Conservation (phyloP, 139 green algal genomes). For the Raphidocelis subcapitata region DNA sequence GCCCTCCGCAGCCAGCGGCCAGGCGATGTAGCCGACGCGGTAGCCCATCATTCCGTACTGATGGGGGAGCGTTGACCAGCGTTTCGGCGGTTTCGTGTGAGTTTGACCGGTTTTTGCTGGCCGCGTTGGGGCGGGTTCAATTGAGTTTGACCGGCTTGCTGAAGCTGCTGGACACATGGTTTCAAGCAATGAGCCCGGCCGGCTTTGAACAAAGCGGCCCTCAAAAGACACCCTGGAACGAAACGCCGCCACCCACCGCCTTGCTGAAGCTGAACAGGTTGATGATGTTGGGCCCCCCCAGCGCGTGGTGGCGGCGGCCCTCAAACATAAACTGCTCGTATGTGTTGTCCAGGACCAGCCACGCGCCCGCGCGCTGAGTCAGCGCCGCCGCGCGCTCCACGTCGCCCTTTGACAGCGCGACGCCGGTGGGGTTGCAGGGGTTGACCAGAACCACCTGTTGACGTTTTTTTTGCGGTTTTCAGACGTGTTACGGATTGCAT, state of each 20-base stretch:
- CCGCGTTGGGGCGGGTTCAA: too few relatives aligned
- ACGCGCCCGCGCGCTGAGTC: conserved; percentile 58
- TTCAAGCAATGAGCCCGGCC: too few relatives aligned
- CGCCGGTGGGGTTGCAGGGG: conserved; percentile 88
- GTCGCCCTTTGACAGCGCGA: conserved; percentile 63
- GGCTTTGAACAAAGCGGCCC: too few relatives aligned
- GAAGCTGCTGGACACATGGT: too few relatives aligned
- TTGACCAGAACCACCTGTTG: conserved; percentile 36
- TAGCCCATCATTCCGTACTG: conserved; percentile 34
- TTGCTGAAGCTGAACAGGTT: conserved; percentile 91
- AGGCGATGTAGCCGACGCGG: conserved; percentile 38
- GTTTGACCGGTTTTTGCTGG: too few relatives aligned
- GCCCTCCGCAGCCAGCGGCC: conserved; percentile 9
- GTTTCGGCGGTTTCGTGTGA: too few relatives aligned
- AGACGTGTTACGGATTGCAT: too few relatives aligned
- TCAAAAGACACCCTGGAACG: too few relatives aligned
- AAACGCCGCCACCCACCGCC: too few relatives aligned
- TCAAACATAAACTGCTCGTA: conserved; percentile 92
- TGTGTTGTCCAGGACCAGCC: conserved; percentile 94
- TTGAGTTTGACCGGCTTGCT: too few relatives aligned
- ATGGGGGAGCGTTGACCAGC: neutral
- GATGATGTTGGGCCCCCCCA: conserved; percentile 71
- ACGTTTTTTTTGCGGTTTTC: too few relatives aligned
- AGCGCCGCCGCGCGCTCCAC: conserved; percentile 61
- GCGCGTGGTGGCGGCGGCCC: conserved; percentile 55